These are phyloP conservation scores for Daldinia concentrica DNA, from an alignment of 495 filamentous ascomycete species.

Conservation along the genomic window DNA sequence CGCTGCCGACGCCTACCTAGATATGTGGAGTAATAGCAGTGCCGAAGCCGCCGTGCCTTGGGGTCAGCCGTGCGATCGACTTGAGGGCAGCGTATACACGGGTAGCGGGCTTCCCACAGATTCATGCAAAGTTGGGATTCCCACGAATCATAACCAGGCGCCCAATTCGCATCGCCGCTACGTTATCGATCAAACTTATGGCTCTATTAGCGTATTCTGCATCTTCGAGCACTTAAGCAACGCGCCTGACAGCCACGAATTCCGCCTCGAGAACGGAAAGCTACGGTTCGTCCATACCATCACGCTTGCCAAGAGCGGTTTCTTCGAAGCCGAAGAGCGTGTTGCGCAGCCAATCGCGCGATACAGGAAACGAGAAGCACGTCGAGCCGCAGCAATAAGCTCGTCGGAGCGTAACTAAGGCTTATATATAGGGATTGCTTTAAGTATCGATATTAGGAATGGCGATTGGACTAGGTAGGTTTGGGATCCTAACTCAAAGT, in stretches of 20 bases:
- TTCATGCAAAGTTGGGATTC: constrained; percentile 53
- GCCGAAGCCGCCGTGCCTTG: constrained; percentile 51
- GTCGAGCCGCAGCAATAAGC: neutral
- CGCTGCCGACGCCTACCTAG: constrained; percentile 54
- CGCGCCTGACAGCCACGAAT: constrained; percentile 55
- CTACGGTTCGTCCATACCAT: constrained; percentile 56
- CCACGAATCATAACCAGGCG: constrained; percentile 50
- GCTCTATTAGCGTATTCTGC: constrained; percentile 51
- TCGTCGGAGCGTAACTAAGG: neutral
- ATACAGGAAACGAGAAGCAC: constrained; percentile 17
- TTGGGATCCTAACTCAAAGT: neutral
- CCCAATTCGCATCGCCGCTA: constrained; percentile 53
- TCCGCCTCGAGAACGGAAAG: constrained; percentile 55
- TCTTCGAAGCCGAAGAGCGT: constrained; percentile 1
- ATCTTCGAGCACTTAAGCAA: constrained; percentile 54
- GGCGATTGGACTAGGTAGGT: neutral
- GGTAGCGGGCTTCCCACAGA: constrained; percentile 48
- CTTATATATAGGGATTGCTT: neutral
- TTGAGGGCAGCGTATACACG: constrained; percentile 54
- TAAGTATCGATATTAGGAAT: neutral
- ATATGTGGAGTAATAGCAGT: constrained; percentile 52
- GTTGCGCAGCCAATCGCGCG: neutral
- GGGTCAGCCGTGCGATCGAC: constrained; percentile 52
- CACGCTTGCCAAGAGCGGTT: constrained; percentile 59
- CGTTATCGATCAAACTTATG: constrained; percentile 52